Percentiles rank a stretch among this genome's conserved stretches.
Evolutionary conservation across 108 stramenopile genomes (phyloP).

Genomic region (Nitzschia sp.): DNA sequence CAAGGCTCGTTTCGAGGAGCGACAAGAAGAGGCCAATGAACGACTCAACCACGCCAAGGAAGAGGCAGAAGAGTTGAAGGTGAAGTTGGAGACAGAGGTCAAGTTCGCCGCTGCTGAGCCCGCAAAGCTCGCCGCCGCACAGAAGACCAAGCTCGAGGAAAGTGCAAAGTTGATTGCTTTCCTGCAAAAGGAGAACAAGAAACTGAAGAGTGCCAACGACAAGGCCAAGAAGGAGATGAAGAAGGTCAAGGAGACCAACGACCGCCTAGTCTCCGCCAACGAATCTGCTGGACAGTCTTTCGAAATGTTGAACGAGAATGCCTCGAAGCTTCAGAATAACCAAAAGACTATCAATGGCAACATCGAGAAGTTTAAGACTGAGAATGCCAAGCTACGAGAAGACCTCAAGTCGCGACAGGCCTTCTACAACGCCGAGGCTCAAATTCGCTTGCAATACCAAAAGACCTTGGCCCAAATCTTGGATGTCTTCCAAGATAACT

Average conservation of each 20-base stretch:
- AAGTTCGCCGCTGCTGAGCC: conserved; percentile 29
- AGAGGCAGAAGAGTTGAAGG: conserved; percentile 30
- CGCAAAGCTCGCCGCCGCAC: conserved; percentile 34
- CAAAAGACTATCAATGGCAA: conserved; percentile 38
- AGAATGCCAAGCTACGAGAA: conserved; percentile 45
- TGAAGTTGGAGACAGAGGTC: conserved; percentile 37
- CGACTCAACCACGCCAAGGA: conserved; percentile 28
- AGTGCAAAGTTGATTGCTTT: conserved; percentile 56
- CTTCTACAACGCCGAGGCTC: conserved; percentile 57
- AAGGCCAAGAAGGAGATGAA: conserved; percentile 54
- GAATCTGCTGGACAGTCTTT: conserved; percentile 60
- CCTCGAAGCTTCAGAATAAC: conserved; percentile 40
- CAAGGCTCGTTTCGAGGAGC: conserved; percentile 34
- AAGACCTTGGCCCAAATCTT: conserved; percentile 53
- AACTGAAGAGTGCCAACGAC: conserved; percentile 43
- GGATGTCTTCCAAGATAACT: conserved; percentile 53
- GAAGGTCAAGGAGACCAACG: conserved; percentile 59
- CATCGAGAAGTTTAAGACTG: conserved; percentile 44
- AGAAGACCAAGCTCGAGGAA: conserved; percentile 52
- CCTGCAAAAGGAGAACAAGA: conserved; percentile 61
- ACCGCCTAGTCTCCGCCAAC: conserved; percentile 49
- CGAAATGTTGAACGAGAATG: conserved; percentile 52
- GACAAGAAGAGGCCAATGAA: conserved; percentile 35
- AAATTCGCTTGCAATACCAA: conserved; percentile 51
- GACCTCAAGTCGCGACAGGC: conserved; percentile 53